These are phyloP conservation scores for Diplodia corticola DNA, from an alignment of 2,329 filamentous ascomycete species.

Conservation along the genomic window DNA sequence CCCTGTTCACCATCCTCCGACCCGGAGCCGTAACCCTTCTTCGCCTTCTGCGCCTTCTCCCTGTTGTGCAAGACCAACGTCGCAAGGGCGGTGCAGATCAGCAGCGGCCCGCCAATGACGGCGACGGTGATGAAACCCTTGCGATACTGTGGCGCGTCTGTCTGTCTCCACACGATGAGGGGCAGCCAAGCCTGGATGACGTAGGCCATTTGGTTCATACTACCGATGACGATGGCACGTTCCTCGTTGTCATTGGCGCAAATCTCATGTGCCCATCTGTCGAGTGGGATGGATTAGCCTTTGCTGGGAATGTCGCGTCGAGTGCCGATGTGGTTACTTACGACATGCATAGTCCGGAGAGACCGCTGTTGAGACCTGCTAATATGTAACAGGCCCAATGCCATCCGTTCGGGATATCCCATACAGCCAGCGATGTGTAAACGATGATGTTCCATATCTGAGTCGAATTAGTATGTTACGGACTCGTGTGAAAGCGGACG, in stretches of 20 bases:
- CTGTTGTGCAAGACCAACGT: constrained; percentile 48
- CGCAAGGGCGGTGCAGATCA: constrained; percentile 54
- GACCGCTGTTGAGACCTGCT: constrained; percentile 48
- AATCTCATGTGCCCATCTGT: constrained; percentile 55
- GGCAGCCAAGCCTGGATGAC: constrained; percentile 71
- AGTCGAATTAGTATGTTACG: background rate
- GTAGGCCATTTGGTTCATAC: constrained; percentile 70
- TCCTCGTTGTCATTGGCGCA: constrained; percentile 63
- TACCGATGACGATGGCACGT: constrained; percentile 63
- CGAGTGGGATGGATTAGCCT: background rate
- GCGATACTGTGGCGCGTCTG: constrained; percentile 60
- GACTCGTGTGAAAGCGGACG: constrained; percentile 35
- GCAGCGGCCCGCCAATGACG: constrained; percentile 46
- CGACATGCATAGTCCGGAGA: constrained; percentile 54
- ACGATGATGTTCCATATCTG: constrained; percentile 35
- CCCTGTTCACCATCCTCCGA: constrained; percentile 10
- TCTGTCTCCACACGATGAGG: constrained; percentile 64
- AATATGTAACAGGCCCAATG: constrained; percentile 66
- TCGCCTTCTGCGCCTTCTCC: constrained; percentile 34
- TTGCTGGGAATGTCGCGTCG: no score
- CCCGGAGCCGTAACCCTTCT: background rate
- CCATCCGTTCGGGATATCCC: constrained; percentile 55
- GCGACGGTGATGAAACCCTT: constrained; percentile 63
- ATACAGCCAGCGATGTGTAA: constrained; percentile 49
- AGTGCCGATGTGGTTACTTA: constrained; percentile 32